phyloP scores from a whole-genome alignment of 73 alveolate species.

The Tetrahymena thermophila region DNA sequence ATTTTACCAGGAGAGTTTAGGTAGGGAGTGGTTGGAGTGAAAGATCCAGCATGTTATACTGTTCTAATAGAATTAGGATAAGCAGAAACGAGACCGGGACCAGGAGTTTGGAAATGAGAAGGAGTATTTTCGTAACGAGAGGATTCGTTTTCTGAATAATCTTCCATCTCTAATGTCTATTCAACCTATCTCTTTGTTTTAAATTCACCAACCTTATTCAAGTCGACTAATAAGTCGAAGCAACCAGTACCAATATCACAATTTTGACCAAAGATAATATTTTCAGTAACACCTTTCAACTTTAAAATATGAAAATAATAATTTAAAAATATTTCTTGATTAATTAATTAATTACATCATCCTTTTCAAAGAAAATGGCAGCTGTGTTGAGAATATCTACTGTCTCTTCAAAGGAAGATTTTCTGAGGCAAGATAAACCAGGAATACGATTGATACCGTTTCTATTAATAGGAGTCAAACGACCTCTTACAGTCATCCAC shows the following conservation, averaged over 20 bases:
- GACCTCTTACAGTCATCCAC: constrained; percentile 47
- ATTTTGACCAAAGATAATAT: constrained; percentile 35
- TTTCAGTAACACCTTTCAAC: constrained; percentile 31
- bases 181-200: constrained; percentile 3
- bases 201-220: constrained; percentile 28
- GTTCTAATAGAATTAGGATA: background rate
- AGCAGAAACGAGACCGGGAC: background rate
- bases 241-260: constrained; percentile 45
- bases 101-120: background rate
- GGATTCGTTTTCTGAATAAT: background rate
- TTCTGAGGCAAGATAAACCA: constrained; percentile 31
- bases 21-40: background rate
- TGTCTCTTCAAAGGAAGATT: constrained; percentile 95
- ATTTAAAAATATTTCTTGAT: background rate
- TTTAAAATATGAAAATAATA: background rate
- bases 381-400: constrained; percentile 99
- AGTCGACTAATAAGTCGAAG: constrained; percentile 28
- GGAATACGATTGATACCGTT: constrained; percentile 45
- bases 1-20: background rate
- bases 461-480: constrained; percentile 41
- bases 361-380: constrained; percentile 93
- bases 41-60: background rate
- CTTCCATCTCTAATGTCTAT: background rate
- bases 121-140: background rate
- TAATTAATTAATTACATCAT: constrained; percentile 39